Percentiles rank a stretch among this genome's conserved stretches.
Conservation (phyloP, 768 basidiomycete genomes). For the Boletellus ananas region DNA sequence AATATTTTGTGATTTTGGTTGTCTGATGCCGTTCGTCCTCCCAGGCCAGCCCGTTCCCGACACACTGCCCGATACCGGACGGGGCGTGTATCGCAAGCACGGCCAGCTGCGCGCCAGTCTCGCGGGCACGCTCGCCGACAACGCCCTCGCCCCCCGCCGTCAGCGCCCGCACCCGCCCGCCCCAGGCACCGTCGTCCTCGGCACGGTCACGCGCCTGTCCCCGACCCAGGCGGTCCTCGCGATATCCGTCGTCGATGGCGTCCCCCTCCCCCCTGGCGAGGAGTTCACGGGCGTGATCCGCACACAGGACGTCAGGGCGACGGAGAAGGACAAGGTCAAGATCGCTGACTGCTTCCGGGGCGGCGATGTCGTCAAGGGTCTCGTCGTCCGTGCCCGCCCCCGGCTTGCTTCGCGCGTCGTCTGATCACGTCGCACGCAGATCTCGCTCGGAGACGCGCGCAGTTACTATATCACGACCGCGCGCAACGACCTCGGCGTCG, state of each 20-base stretch:
- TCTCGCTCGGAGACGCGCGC: constrained; percentile 87
- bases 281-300: constrained; percentile 90
- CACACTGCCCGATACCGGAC: constrained; percentile 55
- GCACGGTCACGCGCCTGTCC: constrained; percentile 77
- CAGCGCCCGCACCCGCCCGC: constrained; percentile 70
- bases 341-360: constrained; percentile 89
- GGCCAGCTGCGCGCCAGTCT: constrained; percentile 66
- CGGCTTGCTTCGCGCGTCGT: background rate
- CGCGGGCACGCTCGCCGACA: constrained; percentile 55
- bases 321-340: constrained; percentile 86
- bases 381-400: constrained; percentile 59
- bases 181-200: constrained; percentile 74
- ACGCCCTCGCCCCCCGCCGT: constrained; percentile 59
- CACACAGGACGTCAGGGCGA: constrained; percentile 82
- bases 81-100: constrained; percentile 64
- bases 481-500: constrained; percentile 85
- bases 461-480: constrained; percentile 93
- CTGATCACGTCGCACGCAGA: constrained; percentile 41
- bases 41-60: constrained; percentile 77
- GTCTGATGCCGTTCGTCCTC: constrained; percentile 43
- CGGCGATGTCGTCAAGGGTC: constrained; percentile 83
- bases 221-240: constrained; percentile 80
- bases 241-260: constrained; percentile 83
- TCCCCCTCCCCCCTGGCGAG: constrained; percentile 77
- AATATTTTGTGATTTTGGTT: background rate